These are phyloP conservation scores for Plantago elongata DNA, from an alignment of 257 asterid species.

Conservation along the genomic window DNA sequence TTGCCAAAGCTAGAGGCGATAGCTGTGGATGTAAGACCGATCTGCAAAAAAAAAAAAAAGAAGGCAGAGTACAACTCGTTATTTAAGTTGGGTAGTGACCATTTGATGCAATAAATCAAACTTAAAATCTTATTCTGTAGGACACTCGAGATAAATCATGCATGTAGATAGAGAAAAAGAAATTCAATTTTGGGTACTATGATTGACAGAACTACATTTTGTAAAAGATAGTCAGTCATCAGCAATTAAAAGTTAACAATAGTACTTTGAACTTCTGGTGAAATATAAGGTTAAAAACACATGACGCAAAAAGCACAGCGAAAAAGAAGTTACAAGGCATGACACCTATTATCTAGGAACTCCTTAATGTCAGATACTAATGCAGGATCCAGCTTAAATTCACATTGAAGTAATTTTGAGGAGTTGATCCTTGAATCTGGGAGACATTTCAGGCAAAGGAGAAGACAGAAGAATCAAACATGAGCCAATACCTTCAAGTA, in stretches of 20 bases:
- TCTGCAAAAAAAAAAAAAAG: constrained; percentile 39
- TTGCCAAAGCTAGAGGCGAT: constrained; percentile 95
- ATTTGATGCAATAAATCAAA: too few species aligned
- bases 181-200: too few species aligned
- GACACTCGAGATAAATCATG: too few species aligned
- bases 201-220: too few species aligned
- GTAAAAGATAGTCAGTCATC: too few species aligned
- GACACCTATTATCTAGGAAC: background rate
- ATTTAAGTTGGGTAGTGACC: too few species aligned
- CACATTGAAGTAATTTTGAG: background rate
- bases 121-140: too few species aligned
- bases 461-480: constrained; percentile 3
- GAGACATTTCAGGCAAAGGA: background rate
- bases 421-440: background rate
- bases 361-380: constrained; percentile 1
- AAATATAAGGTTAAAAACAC: too few species aligned
- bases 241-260: too few species aligned
- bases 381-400: background rate
- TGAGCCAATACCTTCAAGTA: constrained; percentile 57
- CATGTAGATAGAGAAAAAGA: too few species aligned
- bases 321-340: background rate
- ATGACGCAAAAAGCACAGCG: too few species aligned
- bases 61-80: background rate
- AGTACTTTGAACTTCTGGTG: too few species aligned
- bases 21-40: constrained; percentile 77